Base-by-base conservation (phyloP, 1,284 basidiomycete species). In the Quambalaria eucalypti region DNA sequence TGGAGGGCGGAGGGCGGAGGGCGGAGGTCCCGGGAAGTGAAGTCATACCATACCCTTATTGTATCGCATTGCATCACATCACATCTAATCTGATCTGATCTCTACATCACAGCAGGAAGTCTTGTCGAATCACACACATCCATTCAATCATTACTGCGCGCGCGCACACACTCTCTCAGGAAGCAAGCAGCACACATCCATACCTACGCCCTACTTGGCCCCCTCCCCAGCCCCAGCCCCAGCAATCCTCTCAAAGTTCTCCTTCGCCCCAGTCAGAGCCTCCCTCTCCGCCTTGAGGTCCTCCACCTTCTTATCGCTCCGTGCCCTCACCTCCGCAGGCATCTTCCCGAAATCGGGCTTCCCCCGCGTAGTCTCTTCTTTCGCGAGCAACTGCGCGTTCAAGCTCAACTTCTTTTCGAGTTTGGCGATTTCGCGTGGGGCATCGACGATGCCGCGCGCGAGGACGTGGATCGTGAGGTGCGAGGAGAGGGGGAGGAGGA, bases 401-500 rank as follows among this genome's bases (percentile, higher is more conserved):
- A 74, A 55, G n/a, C 66, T 59, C 5, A 74, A 52, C 52, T 73
- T 73, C 63, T 71, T 72, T 25, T 63, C 67, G 19, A 74, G 55
- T 52, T 72, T 72, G 38, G 61, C 52, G 14, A 74, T 56, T 46
- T 74, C 72, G 52, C 59, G 57, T 28, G 69, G 71, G 31, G 73
- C 62, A 54, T 74, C 64, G 48, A 74, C 68, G 25, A 64, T 55
- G 21, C 72, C 72, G 1, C 65, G 55, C 19, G 73, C 65, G 8
- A 74, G 56, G 2, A 74, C 46, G 47, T 74, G 66, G 2, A 61
- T 67, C 33, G 67, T 69, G 33, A 65, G 56, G 6, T 54, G 52
- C 7, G 69, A n/a, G 0, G 65, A 62, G 59, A 73, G 58, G 26
- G 65, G 65, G 1, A 84, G 86, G 31, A 98, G 87, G 3, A 90